Conservation (phyloP, 305 asterid genomes). For the Solanum aculeatissimum region DNA sequence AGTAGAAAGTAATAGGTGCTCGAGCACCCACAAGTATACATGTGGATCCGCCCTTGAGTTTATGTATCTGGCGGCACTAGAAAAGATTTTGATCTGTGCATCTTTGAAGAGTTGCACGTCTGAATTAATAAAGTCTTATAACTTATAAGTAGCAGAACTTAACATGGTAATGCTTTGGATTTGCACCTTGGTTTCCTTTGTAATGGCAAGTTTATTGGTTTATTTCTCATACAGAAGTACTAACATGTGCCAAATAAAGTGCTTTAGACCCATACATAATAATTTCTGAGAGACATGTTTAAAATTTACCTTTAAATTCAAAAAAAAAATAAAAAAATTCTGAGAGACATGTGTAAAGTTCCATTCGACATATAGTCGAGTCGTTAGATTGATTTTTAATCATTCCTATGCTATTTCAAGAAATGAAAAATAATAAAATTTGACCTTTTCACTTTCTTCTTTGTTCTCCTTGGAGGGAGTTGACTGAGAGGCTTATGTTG, state of each 20-base stretch:
- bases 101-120: neutral
- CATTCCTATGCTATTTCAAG: neutral
- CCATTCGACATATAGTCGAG: neutral
- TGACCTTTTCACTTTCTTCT: neutral
- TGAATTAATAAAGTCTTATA: neutral
- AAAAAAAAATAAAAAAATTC: too few species aligned
- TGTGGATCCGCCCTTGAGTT: neutral
- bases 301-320: too few species aligned
- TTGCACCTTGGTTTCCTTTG: neutral
- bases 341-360: neutral
- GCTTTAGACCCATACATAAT: neutral
- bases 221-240: neutral
- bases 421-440: neutral
- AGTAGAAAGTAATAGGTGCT: neutral
- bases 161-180: neutral
- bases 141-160: neutral
- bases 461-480: neutral
- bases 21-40: neutral
- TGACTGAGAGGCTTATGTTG: neutral
- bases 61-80: neutral
- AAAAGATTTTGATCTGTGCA: neutral
- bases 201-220: neutral
- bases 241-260: neutral
- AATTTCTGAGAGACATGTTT: neutral
- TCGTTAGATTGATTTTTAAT: neutral